phyloP scores from a whole-genome alignment of 352 stramenopile genomes.

The Phytopythium helicoides region DNA sequence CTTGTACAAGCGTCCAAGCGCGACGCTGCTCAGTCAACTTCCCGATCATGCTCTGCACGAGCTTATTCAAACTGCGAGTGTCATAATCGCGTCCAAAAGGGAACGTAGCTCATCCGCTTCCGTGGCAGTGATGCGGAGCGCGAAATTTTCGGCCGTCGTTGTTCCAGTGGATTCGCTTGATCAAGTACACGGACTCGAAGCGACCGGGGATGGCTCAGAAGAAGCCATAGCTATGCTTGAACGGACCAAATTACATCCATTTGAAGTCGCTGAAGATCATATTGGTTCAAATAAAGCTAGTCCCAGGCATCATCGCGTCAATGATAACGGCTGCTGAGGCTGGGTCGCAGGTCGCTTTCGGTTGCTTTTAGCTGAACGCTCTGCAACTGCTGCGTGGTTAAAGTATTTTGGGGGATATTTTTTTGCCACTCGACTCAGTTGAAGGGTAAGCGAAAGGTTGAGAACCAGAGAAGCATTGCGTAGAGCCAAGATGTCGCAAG shows the following conservation, averaged over 20 bases:
- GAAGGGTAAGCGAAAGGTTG: too few relatives aligned
- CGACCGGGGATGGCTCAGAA: neutral
- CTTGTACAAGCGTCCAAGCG: neutral
- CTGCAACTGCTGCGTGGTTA: too few relatives aligned
- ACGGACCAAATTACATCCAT: neutral
- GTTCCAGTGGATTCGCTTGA: neutral
- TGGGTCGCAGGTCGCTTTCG: too few relatives aligned
- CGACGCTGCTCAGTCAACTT: neutral
- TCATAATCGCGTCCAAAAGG: neutral
- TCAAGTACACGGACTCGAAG: neutral
- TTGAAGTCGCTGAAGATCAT: neutral
- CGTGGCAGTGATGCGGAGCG: neutral
- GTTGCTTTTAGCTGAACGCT: too few relatives aligned
- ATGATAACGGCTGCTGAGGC: too few relatives aligned
- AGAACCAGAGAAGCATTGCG: neutral
- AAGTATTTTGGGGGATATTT: too few relatives aligned
- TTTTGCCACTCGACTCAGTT: too few relatives aligned
- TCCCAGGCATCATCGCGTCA: too few relatives aligned
- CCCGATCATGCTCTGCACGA: slow-evolving; percentile 1
- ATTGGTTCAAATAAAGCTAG: neutral
- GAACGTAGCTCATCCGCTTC: neutral
- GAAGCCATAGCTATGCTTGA: neutral
- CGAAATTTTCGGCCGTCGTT: neutral
- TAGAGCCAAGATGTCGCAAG: neutral
- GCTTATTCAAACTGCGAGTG: neutral